Evolutionary conservation across 1,139 yeast species (phyloP).

Genomic region (Candida sojae): DNA sequence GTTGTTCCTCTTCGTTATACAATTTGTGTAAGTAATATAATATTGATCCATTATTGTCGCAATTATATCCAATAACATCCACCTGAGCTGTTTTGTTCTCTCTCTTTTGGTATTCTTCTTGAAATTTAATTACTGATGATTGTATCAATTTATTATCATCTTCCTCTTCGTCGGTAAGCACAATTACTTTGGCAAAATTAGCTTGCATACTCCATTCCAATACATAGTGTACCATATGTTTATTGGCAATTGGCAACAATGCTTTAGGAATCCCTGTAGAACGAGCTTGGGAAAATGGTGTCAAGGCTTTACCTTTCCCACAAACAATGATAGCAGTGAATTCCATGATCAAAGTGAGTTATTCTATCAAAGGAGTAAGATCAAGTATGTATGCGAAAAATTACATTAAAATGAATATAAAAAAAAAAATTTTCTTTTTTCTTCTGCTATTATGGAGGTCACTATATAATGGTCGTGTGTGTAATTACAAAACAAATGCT

Average conservation of each 20-base stretch:
- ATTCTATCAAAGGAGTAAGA: background rate
- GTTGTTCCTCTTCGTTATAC: conserved; percentile 21
- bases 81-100: conserved; percentile 18
- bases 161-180: conserved; percentile 34
- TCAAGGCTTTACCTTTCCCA: conserved; percentile 74
- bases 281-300: conserved; percentile 67
- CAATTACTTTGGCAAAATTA: conserved; percentile 58
- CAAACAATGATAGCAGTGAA: conserved; percentile 89
- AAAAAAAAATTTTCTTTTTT: conserved; percentile 2
- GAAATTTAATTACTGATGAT: conserved; percentile 50
- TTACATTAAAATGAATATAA: background rate
- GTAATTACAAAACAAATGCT: background rate
- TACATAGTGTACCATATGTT: conserved; percentile 86
- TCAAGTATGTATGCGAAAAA: no score
- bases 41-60: conserved; percentile 64
- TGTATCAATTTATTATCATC: conserved; percentile 27
- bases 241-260: conserved; percentile 83
- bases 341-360: conserved; percentile 56
- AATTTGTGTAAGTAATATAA: conserved; percentile 43
- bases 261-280: conserved; percentile 77
- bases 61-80: conserved; percentile 47
- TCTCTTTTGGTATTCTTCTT: conserved; percentile 13
- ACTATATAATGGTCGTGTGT: background rate
- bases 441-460: background rate
- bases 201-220: conserved; percentile 94